Evolutionary conservation across 352 stramenopile species (phyloP), one percentile per base, ranked within the genome.

Genomic region (Aphanomyces euteiches): DNA sequence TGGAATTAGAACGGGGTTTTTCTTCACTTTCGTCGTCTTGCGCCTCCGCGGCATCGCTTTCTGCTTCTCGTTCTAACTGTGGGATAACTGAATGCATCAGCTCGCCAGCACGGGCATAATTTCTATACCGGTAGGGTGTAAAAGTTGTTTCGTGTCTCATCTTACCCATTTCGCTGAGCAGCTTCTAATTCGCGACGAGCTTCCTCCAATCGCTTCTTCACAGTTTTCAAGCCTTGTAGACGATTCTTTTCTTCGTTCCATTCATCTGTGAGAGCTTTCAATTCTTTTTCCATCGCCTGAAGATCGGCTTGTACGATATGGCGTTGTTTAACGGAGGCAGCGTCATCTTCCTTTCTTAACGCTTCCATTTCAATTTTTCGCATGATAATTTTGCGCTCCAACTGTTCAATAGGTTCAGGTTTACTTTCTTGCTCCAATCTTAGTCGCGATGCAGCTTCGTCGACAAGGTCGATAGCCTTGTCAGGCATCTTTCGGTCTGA

Each of bases 391-490:
- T 89, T 78, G 4, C 87, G 79, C 50, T 95, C 86, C n/a, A 95
- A 71, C 47, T 89, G 83, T 41, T 91, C 85, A 69, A 95, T 93
- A 1, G 85, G 78, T 64, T 93, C 87, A 0, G 87, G 87, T 47
- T 93, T 91, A 70, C 81, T 90, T 61, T 95, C 87, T 66, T 92
- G 86, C 69, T 95, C 87, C 63, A 95, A 69, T n/a, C 87, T 78
- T 38, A 95, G 69, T 2, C 84, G 76, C 40, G 79, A 89, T 70
- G 92, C 94, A 8, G 93, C 92, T 78, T 98, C 93, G 65, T 99
- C 96, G 69, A 99, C 84, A 39, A 98, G 77, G 75, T 99, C 96
- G 69, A 99, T 98, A 0, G 95, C 95, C 67, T 98, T 98, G 67
- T 99, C 96, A 0, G 96, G 96, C 78, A 99, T 90, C 77, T 97